Evolutionary conservation across 768 basidiomycete species (phyloP).

Genomic region (Mycena maculata): DNA sequence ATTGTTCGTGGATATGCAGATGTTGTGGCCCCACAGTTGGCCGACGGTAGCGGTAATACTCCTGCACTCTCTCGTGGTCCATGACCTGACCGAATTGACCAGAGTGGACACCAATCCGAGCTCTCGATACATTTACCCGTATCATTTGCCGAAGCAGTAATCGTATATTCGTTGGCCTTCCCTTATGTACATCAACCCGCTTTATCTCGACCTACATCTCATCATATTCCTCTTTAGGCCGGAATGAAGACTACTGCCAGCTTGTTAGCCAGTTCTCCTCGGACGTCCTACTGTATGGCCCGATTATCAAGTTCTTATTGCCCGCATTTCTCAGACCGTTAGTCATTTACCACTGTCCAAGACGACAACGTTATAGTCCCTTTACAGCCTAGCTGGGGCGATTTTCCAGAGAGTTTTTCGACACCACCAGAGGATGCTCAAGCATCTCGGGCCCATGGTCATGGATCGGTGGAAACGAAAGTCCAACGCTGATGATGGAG

Average conservation of each 20-base stretch:
- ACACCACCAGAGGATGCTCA: conserved; percentile 31
- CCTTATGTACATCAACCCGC: neutral
- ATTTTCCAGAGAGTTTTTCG: conserved; percentile 12
- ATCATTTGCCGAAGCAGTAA: conserved; percentile 5
- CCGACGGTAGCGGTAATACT: neutral
- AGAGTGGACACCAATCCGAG: neutral
- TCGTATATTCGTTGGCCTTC: neutral
- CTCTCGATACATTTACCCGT: neutral
- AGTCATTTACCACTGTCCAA: neutral
- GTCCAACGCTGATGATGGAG: neutral
- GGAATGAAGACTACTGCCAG: conserved; percentile 47
- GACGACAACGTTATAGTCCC: neutral
- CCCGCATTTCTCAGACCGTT: conserved; percentile 42
- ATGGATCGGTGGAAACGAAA: neutral
- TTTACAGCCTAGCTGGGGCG: conserved; percentile 37
- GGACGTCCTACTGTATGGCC: conserved; percentile 44
- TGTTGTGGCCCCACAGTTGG: neutral
- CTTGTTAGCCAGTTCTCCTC: conserved; percentile 46
- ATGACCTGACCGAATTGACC: neutral
- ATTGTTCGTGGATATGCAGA: neutral
- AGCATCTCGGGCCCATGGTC: conserved; percentile 4
- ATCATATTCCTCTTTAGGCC: conserved; percentile 42
- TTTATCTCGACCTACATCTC: conserved; percentile 27
- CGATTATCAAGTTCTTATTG: conserved; percentile 46
- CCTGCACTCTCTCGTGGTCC: no score